These are phyloP conservation scores for Henckelia pumila DNA, from an alignment of 257 asterid species.

Conservation along the genomic window DNA sequence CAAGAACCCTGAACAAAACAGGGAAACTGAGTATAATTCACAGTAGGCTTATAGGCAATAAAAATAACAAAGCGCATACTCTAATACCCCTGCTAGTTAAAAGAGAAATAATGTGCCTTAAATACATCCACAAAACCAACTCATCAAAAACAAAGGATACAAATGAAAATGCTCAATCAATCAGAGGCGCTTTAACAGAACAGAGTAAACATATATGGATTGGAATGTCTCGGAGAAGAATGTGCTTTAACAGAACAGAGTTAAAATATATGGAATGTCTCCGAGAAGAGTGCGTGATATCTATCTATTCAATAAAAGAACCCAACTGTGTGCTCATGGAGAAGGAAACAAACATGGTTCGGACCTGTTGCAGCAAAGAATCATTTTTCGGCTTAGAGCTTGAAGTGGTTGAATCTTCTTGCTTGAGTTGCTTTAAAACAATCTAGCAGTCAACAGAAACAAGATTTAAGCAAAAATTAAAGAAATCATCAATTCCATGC, in stretches of 20 bases:
- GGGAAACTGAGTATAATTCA: not conserved
- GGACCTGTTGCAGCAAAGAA: constrained; percentile 78
- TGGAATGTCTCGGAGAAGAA: not conserved
- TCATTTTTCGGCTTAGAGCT: constrained; percentile 62
- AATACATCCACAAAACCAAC: not conserved
- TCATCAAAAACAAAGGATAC: not conserved
- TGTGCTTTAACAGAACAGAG: constrained; percentile 4
- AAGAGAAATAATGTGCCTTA: not conserved
- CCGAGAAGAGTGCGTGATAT: not conserved
- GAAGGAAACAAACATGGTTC: constrained; percentile 8
- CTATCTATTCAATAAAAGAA: constrained; percentile 17
- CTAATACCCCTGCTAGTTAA: not conserved
- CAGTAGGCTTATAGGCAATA: not conserved
- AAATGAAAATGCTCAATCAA: not conserved
- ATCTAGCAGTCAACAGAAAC: constrained; percentile 46
- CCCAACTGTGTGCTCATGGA: not conserved
- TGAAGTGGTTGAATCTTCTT: constrained; percentile 42
- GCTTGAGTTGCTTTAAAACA: constrained; percentile 26
- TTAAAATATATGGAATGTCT: not conserved
- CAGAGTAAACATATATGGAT: not conserved
- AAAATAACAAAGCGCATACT: not conserved
- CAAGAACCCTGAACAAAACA: constrained; percentile 1
- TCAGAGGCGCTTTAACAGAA: constrained; percentile 4
- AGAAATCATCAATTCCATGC: not conserved
- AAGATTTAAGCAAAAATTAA: not conserved